phyloP scores from a whole-genome alignment of 78 protist species.

The Dictyostelium brefeldianum region DNA sequence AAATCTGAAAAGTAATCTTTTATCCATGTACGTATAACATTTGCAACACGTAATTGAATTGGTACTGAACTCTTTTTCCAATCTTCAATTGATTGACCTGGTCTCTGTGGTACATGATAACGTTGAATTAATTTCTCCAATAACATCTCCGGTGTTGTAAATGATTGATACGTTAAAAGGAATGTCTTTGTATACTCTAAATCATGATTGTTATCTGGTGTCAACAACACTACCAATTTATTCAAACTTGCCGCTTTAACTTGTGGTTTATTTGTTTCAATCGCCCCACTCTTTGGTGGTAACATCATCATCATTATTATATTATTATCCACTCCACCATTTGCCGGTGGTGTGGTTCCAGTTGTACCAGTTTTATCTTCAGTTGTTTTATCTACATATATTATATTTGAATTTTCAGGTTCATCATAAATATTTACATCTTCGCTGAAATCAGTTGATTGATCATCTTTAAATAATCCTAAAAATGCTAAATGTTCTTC shows the following conservation, averaged over 20 bases:
- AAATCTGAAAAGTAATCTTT: conserved; percentile 63
- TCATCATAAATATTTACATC: conserved; percentile 83
- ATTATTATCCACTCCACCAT: not conserved
- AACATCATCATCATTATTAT: not conserved
- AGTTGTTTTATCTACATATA: conserved; percentile 43
- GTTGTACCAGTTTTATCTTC: not conserved
- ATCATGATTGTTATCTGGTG: conserved; percentile 79
- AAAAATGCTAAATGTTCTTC: conserved; percentile 78
- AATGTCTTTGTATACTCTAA: conserved; percentile 69
- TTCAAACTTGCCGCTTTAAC: conserved; percentile 71
- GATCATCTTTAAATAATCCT: conserved; percentile 35
- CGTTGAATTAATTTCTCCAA: conserved; percentile 80
- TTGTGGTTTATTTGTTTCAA: conserved; percentile 34
- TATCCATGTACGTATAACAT: conserved; percentile 71
- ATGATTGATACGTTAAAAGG: conserved; percentile 81
- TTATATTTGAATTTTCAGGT: conserved; percentile 52
- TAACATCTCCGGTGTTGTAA: conserved; percentile 77
- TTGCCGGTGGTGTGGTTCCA: not conserved
- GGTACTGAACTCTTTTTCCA: conserved; percentile 59
- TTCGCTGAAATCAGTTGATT: conserved; percentile 1
- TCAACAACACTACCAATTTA: conserved; percentile 53
- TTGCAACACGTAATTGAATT: conserved; percentile 80
- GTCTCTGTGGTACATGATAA: conserved; percentile 69
- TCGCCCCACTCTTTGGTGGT: not conserved
- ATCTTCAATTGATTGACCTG: conserved; percentile 36